Base-by-base conservation (phyloP, 164 flowering plant species). In the Aristolochia californica region DNA sequence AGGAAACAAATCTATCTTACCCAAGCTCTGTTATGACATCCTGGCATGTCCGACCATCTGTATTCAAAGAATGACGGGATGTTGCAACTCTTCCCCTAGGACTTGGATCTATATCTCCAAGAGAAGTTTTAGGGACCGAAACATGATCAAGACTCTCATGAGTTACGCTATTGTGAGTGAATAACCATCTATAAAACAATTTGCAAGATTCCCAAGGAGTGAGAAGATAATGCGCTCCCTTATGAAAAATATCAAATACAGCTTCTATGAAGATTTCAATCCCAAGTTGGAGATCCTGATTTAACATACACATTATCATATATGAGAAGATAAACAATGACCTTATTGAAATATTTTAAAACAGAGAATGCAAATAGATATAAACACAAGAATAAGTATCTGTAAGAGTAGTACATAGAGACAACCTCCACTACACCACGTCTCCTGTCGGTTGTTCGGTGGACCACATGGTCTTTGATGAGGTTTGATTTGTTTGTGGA, bases 1-100 rank as follows among this genome's bases (percentile, higher is more conserved):
- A 12, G 40, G 40, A 34, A 34, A 34, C 10, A 7, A 8, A 34
- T 34, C 40, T 34, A 9, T 34, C 40, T 34, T 34, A 34, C 99
- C 99, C 99, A 57, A 88, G 86, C 75, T 90, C 99, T 61, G 93
- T 90, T 56, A 94, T 94, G 69, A 94, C 96, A 75, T 94, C 97
- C 63, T 79, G 70, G 61, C 99, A 94, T 55, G 97, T 94, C 62
- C 96, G 74, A 38, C 83, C 83, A 81, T 94, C 99, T 43, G 97
- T 94, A 66, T 94, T 90, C 52, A 94, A 59, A 23, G 90, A 59
- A 48, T 78, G 75, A 22, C 72, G 66, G 62, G 74, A 79, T 56
- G 73, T 64, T 15, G 83, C 60, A 53, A 66, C 77, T 69, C 81
- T 81, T 70, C 85, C 95, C 34, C 73, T 73, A 49, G 75, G 86